Evolutionary conservation across 2,329 filamentous ascomycete species (phyloP).

Genomic region (Chaetomiaceae sp.): DNA sequence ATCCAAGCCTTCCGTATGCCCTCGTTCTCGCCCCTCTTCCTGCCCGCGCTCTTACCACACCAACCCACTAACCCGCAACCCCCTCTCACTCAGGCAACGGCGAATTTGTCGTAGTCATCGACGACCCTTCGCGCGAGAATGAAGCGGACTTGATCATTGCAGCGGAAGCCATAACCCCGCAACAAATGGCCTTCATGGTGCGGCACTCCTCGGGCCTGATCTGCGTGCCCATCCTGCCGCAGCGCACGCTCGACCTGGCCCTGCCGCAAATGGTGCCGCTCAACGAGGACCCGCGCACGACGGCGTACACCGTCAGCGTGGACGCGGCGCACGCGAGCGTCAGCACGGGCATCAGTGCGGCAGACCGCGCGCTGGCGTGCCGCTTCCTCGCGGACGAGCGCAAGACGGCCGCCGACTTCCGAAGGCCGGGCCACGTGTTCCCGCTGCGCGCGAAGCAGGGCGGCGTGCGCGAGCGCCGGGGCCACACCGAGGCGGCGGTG

Average conservation of each 20-base stretch:
- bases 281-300: slow-evolving; percentile 76
- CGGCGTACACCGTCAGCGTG: slow-evolving; percentile 87
- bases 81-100: slow-evolving; percentile 52
- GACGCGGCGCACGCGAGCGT: slow-evolving; percentile 68
- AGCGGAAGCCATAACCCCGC: slow-evolving; percentile 72
- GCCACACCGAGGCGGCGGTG: slow-evolving; percentile 90
- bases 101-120: slow-evolving; percentile 93
- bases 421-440: slow-evolving; percentile 84
- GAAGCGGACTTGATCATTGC: slow-evolving; percentile 98
- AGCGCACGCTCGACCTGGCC: slow-evolving; percentile 61
- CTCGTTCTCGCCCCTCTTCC: slow-evolving; percentile 3
- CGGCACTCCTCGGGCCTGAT: slow-evolving; percentile 85
- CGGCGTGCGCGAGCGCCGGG: slow-evolving; percentile 70
- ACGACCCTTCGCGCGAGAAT: slow-evolving; percentile 88
- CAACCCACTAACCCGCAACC: slow-evolving; percentile 9
- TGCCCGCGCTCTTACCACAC: background rate
- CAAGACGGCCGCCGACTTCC: slow-evolving; percentile 55
- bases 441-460: slow-evolving; percentile 74
- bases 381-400: slow-evolving; percentile 64
- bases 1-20: slow-evolving; percentile 58
- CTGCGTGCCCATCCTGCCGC: slow-evolving; percentile 73
- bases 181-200: slow-evolving; percentile 95
- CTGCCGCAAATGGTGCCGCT: slow-evolving; percentile 82
- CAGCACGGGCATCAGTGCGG: slow-evolving; percentile 84
- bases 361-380: slow-evolving; percentile 79